Base-by-base conservation (phyloP, 805 yeast species). In the Candida fluviatilis region DNA sequence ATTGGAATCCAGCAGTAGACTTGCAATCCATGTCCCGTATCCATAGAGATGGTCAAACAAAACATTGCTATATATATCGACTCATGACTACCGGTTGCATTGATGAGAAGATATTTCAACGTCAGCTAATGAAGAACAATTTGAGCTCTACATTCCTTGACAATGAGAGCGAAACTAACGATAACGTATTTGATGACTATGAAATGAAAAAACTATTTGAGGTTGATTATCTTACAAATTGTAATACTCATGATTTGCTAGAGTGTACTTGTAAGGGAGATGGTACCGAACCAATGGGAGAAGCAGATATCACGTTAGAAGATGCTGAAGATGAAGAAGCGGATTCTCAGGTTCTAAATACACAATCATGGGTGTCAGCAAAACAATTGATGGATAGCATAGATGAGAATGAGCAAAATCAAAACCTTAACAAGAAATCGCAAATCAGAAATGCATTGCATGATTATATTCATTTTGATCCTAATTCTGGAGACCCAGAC, bases 1-100 rank as follows among this genome's bases (percentile, higher is more conserved):
- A 93, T 54, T 93, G 99, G 99, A 93, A 93, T 47, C 99, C 99
- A 0, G 78, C 96, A 0, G 73, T 82, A 10, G 99, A 93, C 54
- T 58, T 84, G 24, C 99, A 93, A 57, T 95, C 97, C 0, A 86
- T 91, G 95, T 95, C 97, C 1, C 66, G 99, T 45, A 81, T 93
- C 5, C 96, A 91, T 54, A 70, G 99, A 50, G 97, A 91, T 57
- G 99, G 99, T 0, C 99, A 93, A 56, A 75, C 62, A 34, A 73
- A 63, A 34, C 87, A 87, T 0, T 93, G 89, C 8, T 82, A 66
- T 54, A 80, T 91, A 21, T 93, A 93, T 54, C 71, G 99, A 47
- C 59, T 93, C 14, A 62, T 93, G 31, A 84, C 95, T 0, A 80
- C 95, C 0, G 99, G 98, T 0, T 80, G 90, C 39, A 84, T 89